phyloP scores from a whole-genome alignment of 2,329 filamentous ascomycete genomes.

The Colletotrichum destructivum region DNA sequence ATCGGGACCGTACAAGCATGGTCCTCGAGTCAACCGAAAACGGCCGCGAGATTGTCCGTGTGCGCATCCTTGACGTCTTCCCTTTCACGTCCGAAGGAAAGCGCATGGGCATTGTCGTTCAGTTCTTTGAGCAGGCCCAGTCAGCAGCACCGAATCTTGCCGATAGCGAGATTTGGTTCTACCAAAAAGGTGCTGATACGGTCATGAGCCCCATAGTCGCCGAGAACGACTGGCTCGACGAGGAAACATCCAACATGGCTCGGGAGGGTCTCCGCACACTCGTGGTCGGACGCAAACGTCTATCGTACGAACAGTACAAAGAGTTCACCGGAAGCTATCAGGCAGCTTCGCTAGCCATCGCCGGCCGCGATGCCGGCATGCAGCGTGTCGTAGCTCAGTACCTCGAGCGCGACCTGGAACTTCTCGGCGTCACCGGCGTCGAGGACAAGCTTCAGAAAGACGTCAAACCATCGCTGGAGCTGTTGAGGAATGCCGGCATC shows the following conservation, averaged over 20 bases:
- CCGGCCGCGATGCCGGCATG: conserved; percentile 86
- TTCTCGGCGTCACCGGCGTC: conserved; percentile 97
- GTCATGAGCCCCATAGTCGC: conserved; percentile 98
- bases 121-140: conserved; percentile 77
- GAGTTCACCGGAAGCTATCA: conserved; percentile 84
- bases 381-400: conserved; percentile 83
- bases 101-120: conserved; percentile 96
- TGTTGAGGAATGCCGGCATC: conserved; percentile 95
- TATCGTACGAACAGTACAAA: conserved; percentile 84
- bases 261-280: conserved; percentile 94
- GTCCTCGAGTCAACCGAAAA: conserved; percentile 83
- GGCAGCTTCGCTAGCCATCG: conserved; percentile 85
- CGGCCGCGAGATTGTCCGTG: conserved; percentile 82
- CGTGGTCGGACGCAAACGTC: conserved; percentile 91
- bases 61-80: conserved; percentile 93
- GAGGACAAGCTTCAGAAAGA: conserved; percentile 97
- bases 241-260: conserved; percentile 99
- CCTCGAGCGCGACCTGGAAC: conserved; percentile 89
- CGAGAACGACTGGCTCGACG: conserved; percentile 97
- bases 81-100: conserved; percentile 99
- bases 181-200: conserved; percentile 97
- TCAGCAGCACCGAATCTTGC: conserved; percentile 63
- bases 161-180: conserved; percentile 94
- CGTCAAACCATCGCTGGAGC: conserved; percentile 94
- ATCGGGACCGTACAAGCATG: conserved; percentile 91